These are phyloP conservation scores for Ceratopteris richardii DNA, from an alignment of 75 land plant genomes.

Conservation along the genomic window DNA sequence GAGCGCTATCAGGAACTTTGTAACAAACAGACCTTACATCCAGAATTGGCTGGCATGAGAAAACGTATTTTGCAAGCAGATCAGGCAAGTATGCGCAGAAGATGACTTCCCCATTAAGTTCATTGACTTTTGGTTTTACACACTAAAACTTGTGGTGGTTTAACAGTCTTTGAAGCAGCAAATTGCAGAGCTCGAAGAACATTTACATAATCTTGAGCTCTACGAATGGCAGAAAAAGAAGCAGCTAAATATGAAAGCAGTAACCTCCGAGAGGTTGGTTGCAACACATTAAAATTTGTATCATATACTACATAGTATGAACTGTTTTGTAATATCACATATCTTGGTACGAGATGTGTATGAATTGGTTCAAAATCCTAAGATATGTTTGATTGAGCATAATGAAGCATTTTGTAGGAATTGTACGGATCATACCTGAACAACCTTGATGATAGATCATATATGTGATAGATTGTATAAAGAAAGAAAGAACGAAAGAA, in stretches of 20 bases:
- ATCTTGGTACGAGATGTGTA: no score
- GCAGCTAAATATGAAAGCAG: neutral
- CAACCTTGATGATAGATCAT: no score
- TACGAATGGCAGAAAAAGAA: conserved; percentile 4
- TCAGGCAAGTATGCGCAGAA: conserved; percentile 36
- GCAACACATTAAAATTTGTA: no score
- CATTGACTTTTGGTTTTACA: neutral
- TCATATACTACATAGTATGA: no score
- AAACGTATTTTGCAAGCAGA: conserved; percentile 39
- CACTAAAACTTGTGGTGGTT: neutral
- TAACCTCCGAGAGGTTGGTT: neutral
- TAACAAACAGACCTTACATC: conserved; percentile 61
- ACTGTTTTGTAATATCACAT: no score
- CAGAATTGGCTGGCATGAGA: conserved; percentile 68
- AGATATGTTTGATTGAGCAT: no score
- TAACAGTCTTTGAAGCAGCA: conserved; percentile 60
- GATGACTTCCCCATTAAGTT: neutral
- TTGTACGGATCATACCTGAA: no score
- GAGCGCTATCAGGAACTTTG: conserved; percentile 70
- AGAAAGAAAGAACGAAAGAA: no score
- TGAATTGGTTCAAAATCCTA: no score
- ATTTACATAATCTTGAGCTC: conserved; percentile 74
- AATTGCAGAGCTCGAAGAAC: conserved; percentile 70
- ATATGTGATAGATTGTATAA: no score
- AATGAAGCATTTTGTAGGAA: no score